Conservation (phyloP, 345 rosid species). For the Syzygium aqueum region DNA sequence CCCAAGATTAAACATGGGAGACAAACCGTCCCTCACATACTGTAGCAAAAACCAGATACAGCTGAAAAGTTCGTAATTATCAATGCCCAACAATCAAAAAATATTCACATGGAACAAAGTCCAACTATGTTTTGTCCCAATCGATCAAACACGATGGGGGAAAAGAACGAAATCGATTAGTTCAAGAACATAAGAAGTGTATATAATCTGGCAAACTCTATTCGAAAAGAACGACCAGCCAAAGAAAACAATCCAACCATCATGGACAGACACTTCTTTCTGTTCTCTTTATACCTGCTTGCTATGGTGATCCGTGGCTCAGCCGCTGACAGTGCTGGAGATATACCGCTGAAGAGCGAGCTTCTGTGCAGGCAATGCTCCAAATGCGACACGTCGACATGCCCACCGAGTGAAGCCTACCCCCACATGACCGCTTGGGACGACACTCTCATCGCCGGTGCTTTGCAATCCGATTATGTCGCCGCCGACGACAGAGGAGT, state of each 20-base stretch:
- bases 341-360: conserved; percentile 7
- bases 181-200: not conserved
- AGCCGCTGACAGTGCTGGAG: not conserved
- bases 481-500: conserved; percentile 15
- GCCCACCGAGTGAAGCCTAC: conserved; percentile 33
- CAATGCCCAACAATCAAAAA: not conserved
- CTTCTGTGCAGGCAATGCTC: conserved; percentile 36
- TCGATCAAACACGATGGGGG: not conserved
- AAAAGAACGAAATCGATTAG: not conserved
- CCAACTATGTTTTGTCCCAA: not conserved
- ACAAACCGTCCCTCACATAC: not conserved
- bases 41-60: not conserved
- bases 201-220: not conserved
- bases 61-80: not conserved
- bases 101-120: not conserved
- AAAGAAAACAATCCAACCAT: not conserved
- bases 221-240: not conserved
- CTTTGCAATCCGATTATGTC: conserved; percentile 33
- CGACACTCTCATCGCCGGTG: conserved; percentile 20
- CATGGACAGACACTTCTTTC: not conserved
- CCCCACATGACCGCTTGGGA: conserved; percentile 40
- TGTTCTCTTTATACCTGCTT: not conserved
- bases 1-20: not conserved
- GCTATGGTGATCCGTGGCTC: not conserved
- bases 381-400: conserved; percentile 9